Evolutionary conservation across 345 rosid genomes (phyloP).

Genomic region (Populus pruinosa): DNA sequence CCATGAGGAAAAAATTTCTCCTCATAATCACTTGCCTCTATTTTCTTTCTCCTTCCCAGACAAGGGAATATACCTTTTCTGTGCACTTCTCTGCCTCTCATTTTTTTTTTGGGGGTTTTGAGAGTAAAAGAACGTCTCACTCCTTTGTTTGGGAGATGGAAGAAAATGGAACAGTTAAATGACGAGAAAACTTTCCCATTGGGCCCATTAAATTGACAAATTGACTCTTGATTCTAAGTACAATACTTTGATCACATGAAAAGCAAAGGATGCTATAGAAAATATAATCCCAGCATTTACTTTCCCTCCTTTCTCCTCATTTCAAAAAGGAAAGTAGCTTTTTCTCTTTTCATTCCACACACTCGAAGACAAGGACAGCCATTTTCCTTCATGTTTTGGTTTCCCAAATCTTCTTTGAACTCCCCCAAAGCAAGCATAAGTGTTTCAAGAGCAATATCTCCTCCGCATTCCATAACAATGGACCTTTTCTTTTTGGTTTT

Average conservation of each 20-base stretch:
- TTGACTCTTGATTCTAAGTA: neutral
- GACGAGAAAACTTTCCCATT: neutral
- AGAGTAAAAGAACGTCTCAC: neutral
- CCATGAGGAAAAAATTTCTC: neutral
- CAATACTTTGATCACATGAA: neutral
- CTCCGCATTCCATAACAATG: neutral
- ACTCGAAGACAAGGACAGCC: neutral
- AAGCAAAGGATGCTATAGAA: neutral
- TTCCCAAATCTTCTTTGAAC: neutral
- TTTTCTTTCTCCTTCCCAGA: neutral
- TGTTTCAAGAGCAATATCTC: neutral
- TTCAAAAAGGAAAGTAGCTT: neutral
- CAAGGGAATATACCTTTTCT: neutral
- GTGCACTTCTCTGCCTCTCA: neutral
- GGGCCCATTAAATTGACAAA: neutral
- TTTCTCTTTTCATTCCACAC: neutral
- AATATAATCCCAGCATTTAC: neutral
- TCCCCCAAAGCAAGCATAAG: neutral
- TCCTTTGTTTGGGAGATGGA: neutral
- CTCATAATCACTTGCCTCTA: neutral
- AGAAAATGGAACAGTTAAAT: neutral
- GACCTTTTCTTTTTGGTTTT: neutral
- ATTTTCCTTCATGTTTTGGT: neutral
- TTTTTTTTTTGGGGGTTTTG: neutral
- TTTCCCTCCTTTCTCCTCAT: neutral